Conservation (phyloP, 306 rosid genomes). For the Malus sieversii region DNA sequence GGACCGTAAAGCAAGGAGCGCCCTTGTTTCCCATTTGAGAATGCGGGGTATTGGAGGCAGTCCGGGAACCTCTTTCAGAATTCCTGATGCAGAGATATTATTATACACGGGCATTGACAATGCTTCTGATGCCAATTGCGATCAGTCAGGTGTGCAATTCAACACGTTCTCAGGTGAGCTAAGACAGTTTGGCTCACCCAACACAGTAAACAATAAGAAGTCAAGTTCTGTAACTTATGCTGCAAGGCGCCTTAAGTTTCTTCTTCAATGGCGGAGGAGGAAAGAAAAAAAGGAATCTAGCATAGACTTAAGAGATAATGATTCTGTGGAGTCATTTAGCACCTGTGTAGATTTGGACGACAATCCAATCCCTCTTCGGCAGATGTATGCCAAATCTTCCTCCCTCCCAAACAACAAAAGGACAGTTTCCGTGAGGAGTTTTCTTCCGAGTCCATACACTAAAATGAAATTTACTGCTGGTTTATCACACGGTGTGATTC, state of each 20-base stretch:
- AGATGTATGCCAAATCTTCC: constrained; percentile 40
- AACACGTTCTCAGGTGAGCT: constrained; percentile 34
- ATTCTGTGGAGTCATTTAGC: constrained; percentile 34
- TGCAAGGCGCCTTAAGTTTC: constrained; percentile 48
- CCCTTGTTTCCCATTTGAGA: constrained; percentile 53
- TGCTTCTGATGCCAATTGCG: constrained; percentile 39
- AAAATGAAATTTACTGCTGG: constrained; percentile 59
- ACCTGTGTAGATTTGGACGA: constrained; percentile 29
- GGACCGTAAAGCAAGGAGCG: constrained; percentile 38
- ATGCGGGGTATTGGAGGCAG: constrained; percentile 55
- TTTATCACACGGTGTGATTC: constrained; percentile 74
- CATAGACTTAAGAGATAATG: constrained; percentile 33
- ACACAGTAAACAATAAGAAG: constrained; percentile 37
- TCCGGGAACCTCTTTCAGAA: constrained; percentile 85
- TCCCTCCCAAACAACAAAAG: constrained; percentile 56
- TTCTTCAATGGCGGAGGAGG: constrained; percentile 54
- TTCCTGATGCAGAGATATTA: constrained; percentile 90
- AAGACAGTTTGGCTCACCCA: constrained; percentile 29
- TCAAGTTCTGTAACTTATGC: constrained; percentile 32
- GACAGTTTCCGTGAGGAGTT: constrained; percentile 25
- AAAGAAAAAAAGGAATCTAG: constrained; percentile 34
- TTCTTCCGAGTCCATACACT: constrained; percentile 58
- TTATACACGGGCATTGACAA: constrained; percentile 65
- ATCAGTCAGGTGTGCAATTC: constrained; percentile 34
- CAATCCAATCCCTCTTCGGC: constrained; percentile 56